Evolutionary conservation across 1,284 basidiomycete species (phyloP).

Genomic region (Somion occarium): DNA sequence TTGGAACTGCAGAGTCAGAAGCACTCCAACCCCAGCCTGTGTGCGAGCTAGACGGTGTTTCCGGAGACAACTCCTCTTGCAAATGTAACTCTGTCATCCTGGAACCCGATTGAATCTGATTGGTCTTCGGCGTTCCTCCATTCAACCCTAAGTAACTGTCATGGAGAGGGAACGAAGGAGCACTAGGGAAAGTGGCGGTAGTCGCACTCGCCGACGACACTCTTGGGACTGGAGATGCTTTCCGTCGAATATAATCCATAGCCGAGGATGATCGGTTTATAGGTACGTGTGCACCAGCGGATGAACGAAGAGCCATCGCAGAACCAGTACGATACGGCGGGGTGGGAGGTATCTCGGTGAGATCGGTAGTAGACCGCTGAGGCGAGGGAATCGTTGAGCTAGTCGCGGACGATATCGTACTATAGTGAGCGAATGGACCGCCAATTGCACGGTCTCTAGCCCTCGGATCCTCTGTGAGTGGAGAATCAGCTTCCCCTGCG

Average conservation of each 20-base stretch:
- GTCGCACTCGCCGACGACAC: conserved; percentile 51
- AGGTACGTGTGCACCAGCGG: conserved; percentile 40
- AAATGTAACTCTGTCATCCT: background rate
- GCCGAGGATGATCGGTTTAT: conserved; percentile 74
- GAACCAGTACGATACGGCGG: conserved; percentile 54
- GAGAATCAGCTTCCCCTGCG: conserved; percentile 75
- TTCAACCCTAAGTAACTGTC: conserved; percentile 14
- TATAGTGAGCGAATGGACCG: conserved; percentile 94
- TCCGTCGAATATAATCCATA: conserved; percentile 61
- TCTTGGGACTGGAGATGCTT: conserved; percentile 45
- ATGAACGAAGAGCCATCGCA: conserved; percentile 49
- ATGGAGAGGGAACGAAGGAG: conserved; percentile 1
- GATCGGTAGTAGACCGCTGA: conserved; percentile 51
- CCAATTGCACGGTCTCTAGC: conserved; percentile 41
- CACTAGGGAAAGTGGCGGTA: conserved; percentile 24
- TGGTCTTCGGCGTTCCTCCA: conserved; percentile 25
- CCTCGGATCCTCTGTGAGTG: conserved; percentile 34
- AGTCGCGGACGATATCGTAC: conserved; percentile 83
- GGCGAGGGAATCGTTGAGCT: conserved; percentile 71
- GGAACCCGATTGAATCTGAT: background rate
- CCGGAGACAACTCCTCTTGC: conserved; percentile 13
- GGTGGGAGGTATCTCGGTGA: conserved; percentile 33
- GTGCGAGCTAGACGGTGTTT: conserved; percentile 30
- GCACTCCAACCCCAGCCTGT: conserved; percentile 61
- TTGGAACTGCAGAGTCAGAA: conserved; percentile 43